A percentile compares a stretch with the other conserved stretches of the same genome.
phyloP scores from a whole-genome alignment of 2,329 filamentous ascomycete species.

The Hypoxylon sp. region DNA sequence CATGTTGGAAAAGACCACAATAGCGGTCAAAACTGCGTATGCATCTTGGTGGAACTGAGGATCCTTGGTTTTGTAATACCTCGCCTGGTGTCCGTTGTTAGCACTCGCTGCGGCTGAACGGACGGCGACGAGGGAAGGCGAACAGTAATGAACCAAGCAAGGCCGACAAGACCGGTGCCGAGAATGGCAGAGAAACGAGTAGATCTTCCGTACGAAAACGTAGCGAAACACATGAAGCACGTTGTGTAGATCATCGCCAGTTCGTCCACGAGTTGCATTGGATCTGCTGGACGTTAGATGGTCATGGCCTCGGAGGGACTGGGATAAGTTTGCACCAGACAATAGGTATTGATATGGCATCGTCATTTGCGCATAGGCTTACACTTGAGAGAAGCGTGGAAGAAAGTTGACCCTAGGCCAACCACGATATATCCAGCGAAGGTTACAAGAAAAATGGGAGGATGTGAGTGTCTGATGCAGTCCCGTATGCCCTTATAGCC shows the following conservation, averaged over 20 bases:
- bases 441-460: constrained; percentile 80
- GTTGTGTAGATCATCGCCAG: constrained; percentile 73
- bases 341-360: constrained; percentile 10
- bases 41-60: constrained; percentile 86
- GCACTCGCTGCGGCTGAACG: constrained; percentile 9
- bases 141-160: constrained; percentile 80
- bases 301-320: constrained; percentile 9
- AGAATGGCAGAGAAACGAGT: constrained; percentile 66
- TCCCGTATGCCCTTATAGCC: constrained; percentile 81
- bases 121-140: constrained; percentile 55
- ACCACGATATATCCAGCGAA: constrained; percentile 68
- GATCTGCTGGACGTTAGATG: constrained; percentile 58
- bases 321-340: constrained; percentile 8
- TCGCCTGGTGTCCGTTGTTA: constrained; percentile 54
- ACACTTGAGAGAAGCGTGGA: constrained; percentile 71
- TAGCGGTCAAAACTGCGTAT: constrained; percentile 79
- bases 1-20: constrained; percentile 80
- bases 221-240: constrained; percentile 72
- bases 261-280: constrained; percentile 73
- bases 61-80: constrained; percentile 85
- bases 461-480: constrained; percentile 80
- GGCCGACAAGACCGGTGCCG: constrained; percentile 67
- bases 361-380: constrained; percentile 46
- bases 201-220: constrained; percentile 78
- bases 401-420: constrained; percentile 69